A percentile compares a stretch with the other conserved stretches of the same genome.
phyloP scores from a whole-genome alignment of 2,329 filamentous ascomycete genomes.

The Davidsoniella australis region DNA sequence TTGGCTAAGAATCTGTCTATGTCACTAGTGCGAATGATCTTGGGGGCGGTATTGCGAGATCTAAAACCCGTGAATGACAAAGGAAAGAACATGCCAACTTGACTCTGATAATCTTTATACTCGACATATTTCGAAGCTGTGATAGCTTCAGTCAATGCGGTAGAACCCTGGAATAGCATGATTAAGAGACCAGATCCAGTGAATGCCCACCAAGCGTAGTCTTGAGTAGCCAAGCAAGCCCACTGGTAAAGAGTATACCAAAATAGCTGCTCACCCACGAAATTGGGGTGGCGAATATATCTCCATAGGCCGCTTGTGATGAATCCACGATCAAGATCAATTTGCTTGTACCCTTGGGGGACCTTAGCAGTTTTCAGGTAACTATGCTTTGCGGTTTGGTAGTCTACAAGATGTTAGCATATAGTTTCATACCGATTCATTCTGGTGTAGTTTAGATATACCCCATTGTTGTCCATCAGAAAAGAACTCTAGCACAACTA shows the following conservation, averaged over 20 bases:
- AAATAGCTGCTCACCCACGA: slow-evolving; percentile 75
- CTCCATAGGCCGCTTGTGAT: slow-evolving; percentile 70
- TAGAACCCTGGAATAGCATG: slow-evolving; percentile 75
- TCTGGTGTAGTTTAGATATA: slow-evolving; percentile 22
- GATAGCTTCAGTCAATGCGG: slow-evolving; percentile 70
- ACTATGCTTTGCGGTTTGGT: slow-evolving; percentile 60
- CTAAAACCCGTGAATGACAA: slow-evolving; percentile 28
- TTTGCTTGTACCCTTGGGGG: slow-evolving; percentile 44
- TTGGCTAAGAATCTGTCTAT: slow-evolving; percentile 22
- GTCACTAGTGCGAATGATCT: slow-evolving; percentile 34
- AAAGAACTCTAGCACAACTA: slow-evolving; percentile 54
- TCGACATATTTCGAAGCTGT: slow-evolving; percentile 72
- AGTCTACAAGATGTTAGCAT: slow-evolving; percentile 32
- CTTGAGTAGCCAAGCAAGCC: slow-evolving; percentile 58
- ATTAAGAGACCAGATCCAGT: slow-evolving; percentile 54
- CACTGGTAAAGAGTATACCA: slow-evolving; percentile 84
- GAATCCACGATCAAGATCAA: slow-evolving; percentile 81
- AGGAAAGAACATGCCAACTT: slow-evolving; percentile 73
- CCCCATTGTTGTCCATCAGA: slow-evolving; percentile 90
- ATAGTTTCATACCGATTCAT: slow-evolving; percentile 8
- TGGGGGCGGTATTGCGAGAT: slow-evolving; percentile 20
- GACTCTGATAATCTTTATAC: slow-evolving; percentile 67
- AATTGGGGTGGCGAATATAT: slow-evolving; percentile 86
- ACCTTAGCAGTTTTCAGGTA: slow-evolving; percentile 62
- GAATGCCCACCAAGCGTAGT: slow-evolving; percentile 62